phyloP scores from a whole-genome alignment of 2,329 filamentous ascomycete genomes.

The Gyromitra esculenta region DNA sequence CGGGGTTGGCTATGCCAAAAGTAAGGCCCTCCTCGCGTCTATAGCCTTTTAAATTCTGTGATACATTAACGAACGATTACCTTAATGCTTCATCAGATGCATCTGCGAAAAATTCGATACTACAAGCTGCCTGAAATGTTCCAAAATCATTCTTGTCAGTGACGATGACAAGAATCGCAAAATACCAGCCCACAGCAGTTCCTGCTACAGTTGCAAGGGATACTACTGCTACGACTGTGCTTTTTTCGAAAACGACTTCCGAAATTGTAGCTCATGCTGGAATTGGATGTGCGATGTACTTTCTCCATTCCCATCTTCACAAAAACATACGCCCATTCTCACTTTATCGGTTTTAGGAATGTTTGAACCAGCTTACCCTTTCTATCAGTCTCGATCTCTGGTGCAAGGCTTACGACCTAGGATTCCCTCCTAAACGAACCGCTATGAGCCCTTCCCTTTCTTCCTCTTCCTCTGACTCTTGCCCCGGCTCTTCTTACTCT shows the following conservation, averaged over 20 bases:
- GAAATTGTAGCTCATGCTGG: constrained; percentile 11
- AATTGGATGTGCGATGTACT: constrained; percentile 26
- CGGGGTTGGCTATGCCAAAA: constrained; percentile 19
- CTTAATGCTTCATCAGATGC: not conserved
- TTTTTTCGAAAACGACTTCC: not conserved
- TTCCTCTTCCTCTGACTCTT: not conserved
- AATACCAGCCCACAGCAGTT: not conserved
- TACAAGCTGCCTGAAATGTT: not conserved
- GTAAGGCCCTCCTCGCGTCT: not conserved
- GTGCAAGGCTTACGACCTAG: not conserved
- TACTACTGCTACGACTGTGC: constrained; percentile 4
- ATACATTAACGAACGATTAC: not conserved
- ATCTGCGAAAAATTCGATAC: not conserved
- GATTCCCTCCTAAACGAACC: not conserved
- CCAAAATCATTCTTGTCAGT: not conserved
- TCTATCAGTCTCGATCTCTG: not conserved
- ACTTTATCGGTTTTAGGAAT: not conserved
- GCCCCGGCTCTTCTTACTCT: no score
- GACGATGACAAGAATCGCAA: not conserved
- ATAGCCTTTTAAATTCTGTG: not conserved
- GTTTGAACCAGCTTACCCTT: not conserved
- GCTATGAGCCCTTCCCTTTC: not conserved
- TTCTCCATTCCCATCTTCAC: not conserved
- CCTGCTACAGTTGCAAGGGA: constrained; percentile 13
- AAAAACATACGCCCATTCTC: not conserved